Evolutionary conservation across 2,329 filamentous ascomycete species (phyloP).

Genomic region (Calycina herbarum): DNA sequence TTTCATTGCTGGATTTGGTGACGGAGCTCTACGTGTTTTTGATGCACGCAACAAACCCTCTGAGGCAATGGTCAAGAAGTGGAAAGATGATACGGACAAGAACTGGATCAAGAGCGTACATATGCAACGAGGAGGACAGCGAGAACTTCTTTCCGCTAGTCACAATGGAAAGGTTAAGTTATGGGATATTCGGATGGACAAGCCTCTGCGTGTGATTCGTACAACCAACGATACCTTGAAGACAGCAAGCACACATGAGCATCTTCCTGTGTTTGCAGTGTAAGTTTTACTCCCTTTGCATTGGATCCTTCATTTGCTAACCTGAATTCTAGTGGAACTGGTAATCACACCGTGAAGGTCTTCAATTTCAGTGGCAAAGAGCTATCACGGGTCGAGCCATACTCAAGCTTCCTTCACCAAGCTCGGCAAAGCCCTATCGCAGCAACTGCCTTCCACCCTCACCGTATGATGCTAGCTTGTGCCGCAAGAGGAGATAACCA

Average conservation of each 20-base stretch:
- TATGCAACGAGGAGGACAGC: slow-evolving; percentile 91
- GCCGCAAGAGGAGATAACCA: slow-evolving; percentile 85
- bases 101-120: slow-evolving; percentile 97
- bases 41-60: slow-evolving; percentile 82
- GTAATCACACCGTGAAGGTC: slow-evolving; percentile 82
- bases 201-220: slow-evolving; percentile 70
- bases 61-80: slow-evolving; percentile 92
- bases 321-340: slow-evolving; percentile 67
- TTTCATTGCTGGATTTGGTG: slow-evolving; percentile 94
- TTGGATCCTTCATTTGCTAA: slow-evolving; percentile 25
- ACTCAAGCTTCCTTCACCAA: slow-evolving; percentile 82
- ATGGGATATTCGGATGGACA: slow-evolving; percentile 92
- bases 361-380: slow-evolving; percentile 84
- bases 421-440: slow-evolving; percentile 81
- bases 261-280: slow-evolving; percentile 93
- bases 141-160: slow-evolving; percentile 87
- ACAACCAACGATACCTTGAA: slow-evolving; percentile 77
- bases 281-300: slow-evolving; percentile 50
- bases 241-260: slow-evolving; percentile 90
- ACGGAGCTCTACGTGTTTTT: slow-evolving; percentile 91
- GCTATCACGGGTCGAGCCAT: slow-evolving; percentile 83
- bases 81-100: slow-evolving; percentile 82
- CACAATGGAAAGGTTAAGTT: slow-evolving; percentile 91
- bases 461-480: slow-evolving; percentile 86
- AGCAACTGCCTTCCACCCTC: slow-evolving; percentile 91